A percentile compares a stretch with the other conserved stretches of the same genome.
Evolutionary conservation across 164 flowering plant genomes (phyloP).

Genomic region (Euptelea pleiosperma): DNA sequence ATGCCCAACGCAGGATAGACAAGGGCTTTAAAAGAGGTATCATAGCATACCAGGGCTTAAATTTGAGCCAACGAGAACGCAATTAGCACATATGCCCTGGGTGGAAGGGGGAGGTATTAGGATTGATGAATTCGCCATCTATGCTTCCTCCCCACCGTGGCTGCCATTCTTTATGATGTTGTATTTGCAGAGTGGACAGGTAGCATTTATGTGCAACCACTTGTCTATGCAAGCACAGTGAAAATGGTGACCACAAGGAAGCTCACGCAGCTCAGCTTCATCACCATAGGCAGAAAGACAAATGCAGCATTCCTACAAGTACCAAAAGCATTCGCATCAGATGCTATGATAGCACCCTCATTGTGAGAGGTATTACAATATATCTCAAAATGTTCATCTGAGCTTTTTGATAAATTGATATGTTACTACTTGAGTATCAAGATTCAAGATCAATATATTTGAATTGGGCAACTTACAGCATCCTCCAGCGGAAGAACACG

Average conservation of each 20-base stretch:
- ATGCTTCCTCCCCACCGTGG: conserved; percentile 21
- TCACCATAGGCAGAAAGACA: conserved; percentile 73
- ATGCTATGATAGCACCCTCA: neutral
- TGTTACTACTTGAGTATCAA: neutral
- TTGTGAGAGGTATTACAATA: too few species aligned
- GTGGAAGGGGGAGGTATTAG: neutral
- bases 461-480: conserved; percentile 51
- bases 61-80: neutral
- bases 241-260: conserved; percentile 74
- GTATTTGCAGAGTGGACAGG: conserved; percentile 81
- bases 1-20: too few species aligned
- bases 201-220: conserved; percentile 78
- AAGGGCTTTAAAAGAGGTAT: too few species aligned
- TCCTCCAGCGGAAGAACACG: conserved; percentile 49
- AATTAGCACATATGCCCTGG: too few species aligned
- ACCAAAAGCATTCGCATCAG: conserved; percentile 1
- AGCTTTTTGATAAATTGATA: too few species aligned
- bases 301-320: conserved; percentile 73
- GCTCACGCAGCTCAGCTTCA: conserved; percentile 71
- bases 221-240: conserved; percentile 79
- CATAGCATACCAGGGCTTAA: conserved; percentile 1
- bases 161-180: conserved; percentile 33
- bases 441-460: neutral
- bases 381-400: too few species aligned
- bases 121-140: neutral